Evolutionary conservation across 306 rosid species (phyloP), one percentile per base, ranked within the genome.

Genomic region (Begonia fuchsioides): DNA sequence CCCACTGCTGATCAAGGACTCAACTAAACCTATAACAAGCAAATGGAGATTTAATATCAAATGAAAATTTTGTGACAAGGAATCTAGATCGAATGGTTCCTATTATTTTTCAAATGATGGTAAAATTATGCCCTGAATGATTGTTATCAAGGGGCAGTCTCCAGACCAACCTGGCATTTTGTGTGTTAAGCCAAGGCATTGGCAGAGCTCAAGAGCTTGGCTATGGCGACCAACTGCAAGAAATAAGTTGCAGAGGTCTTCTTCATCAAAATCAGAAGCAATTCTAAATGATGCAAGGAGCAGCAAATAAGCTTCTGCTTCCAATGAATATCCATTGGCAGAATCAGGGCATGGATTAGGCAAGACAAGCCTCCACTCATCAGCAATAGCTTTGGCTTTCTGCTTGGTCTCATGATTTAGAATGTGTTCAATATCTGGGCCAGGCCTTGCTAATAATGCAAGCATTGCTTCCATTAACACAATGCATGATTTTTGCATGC

Each of bases 191-290:
- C 83, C 94, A 72, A 77, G 70, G 59, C 83, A 72, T 65, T 76
- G 94, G 81, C 90, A 83, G 73, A 80, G 94, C 86, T 83, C 90
- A 77, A 86, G 75, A 65, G 94, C 73, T 73, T 55, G 81, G 83
- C 90, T 74, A 65, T 57, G 72, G 62, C 69, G 90, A 72, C 86
- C 75, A 80, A 68, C 81, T 62, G 77, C 86, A 76, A 68, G 86
- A 70, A 83, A 71, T 79, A 77, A 72, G 81, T 83, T 75, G 83
- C 90, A 83, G 83, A 83, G 86, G 74, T 77, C 79, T 68, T 83
- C 90, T 56, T 80, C 90, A 58, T 70, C 81, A 80, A 83, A 83
- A 83, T 77, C 86, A 57, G 86, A 83, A 70, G 83, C 81, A 70
- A 83, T 74, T 58, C 75, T 83, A 77, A 74, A 83, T 65, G 83